phyloP scores from a whole-genome alignment of 2,329 filamentous ascomycete genomes.

The Trichophyton equinum region DNA sequence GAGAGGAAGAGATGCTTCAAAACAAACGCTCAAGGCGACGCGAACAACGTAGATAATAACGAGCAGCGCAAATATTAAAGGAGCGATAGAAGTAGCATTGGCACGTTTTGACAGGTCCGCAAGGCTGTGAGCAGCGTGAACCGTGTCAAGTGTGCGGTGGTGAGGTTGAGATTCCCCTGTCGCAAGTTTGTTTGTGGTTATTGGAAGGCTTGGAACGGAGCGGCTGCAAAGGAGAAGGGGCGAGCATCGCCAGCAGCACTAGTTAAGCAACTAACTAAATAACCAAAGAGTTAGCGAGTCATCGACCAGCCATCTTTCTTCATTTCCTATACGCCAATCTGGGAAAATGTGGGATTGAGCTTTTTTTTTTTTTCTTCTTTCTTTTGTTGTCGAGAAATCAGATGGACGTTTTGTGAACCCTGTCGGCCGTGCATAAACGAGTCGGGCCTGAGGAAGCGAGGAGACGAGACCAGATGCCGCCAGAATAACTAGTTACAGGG shows the following conservation, averaged over 20 bases:
- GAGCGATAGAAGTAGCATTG: neutral
- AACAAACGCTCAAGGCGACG: neutral
- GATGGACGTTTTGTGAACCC: neutral
- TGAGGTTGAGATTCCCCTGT: neutral
- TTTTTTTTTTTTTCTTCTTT: too few relatives aligned
- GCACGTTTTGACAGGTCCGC: neutral
- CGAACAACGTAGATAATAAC: neutral
- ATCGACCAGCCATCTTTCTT: neutral
- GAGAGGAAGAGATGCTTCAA: neutral
- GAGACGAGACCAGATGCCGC: neutral
- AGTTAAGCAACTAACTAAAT: too few relatives aligned
- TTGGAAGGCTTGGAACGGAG: neutral
- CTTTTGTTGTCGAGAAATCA: too few relatives aligned
- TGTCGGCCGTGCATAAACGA: neutral
- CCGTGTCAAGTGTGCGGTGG: neutral
- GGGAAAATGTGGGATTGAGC: neutral
- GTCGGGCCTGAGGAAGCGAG: neutral
- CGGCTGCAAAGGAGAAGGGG: neutral
- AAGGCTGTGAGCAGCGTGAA: neutral
- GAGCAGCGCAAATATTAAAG: neutral
- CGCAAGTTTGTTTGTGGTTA: neutral
- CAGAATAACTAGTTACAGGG: too few relatives aligned
- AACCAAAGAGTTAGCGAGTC: neutral
- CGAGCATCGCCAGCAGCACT: too few relatives aligned
- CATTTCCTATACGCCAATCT: neutral